Conservation (phyloP, 306 rosid species). For the Styphnolobium japonicum region DNA sequence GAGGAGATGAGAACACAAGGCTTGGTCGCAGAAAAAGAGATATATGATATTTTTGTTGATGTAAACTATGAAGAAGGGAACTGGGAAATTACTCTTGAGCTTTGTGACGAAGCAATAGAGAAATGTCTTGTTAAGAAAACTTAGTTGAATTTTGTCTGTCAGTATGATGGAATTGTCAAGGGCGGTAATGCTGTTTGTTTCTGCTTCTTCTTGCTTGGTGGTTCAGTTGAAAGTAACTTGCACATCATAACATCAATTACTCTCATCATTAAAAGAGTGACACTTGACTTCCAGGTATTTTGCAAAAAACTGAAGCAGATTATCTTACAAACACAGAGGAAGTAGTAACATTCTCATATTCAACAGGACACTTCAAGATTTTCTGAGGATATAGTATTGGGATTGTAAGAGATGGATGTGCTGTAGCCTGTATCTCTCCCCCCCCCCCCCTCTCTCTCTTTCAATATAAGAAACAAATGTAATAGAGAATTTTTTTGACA, state of each 20-base stretch:
- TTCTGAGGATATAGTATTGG: constrained; percentile 3
- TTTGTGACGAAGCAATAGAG: constrained; percentile 88
- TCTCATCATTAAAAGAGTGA: background rate
- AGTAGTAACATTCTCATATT: background rate
- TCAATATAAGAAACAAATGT: constrained; percentile 5
- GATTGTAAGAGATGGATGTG: constrained; percentile 15
- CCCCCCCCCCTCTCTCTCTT: background rate
- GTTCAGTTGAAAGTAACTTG: constrained; percentile 21
- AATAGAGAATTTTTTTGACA: background rate
- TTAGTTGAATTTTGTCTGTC: constrained; percentile 28
- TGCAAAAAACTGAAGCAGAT: background rate
- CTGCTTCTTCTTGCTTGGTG: constrained; percentile 16
- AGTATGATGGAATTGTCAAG: constrained; percentile 10
- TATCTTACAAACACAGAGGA: background rate
- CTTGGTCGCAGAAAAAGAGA: constrained; percentile 66
- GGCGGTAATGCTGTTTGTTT: background rate
- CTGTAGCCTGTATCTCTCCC: background rate
- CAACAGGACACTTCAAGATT: background rate
- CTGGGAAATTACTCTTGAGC: constrained; percentile 65
- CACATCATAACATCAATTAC: constrained; percentile 18
- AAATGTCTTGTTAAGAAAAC: constrained; percentile 52
- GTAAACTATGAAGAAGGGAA: constrained; percentile 77
- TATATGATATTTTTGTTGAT: constrained; percentile 75
- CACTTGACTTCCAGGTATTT: constrained; percentile 4
- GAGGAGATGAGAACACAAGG: constrained; percentile 84